Conservation (phyloP, 352 stramenopile species). For the Phytophthora aleatoria region DNA sequence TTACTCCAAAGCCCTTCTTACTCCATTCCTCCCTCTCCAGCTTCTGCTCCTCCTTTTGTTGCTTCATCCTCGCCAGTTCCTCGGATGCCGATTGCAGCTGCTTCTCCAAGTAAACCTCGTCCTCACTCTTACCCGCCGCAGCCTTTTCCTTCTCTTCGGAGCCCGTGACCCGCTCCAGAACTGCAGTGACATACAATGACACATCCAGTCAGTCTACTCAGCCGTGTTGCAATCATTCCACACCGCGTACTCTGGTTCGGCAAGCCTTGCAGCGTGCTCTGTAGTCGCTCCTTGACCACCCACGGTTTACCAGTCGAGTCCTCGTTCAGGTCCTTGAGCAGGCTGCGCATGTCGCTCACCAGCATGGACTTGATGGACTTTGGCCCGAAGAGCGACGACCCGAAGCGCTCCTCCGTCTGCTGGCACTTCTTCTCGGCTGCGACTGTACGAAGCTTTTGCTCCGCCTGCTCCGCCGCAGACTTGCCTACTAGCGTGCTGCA, state of each 20-base stretch:
- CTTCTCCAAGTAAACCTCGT: slow-evolving; percentile 59
- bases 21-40: slow-evolving; percentile 31
- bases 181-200: slow-evolving; percentile 26
- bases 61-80: slow-evolving; percentile 33
- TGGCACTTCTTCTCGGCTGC: slow-evolving; percentile 19
- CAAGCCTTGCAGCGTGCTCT: slow-evolving; percentile 66
- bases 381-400: slow-evolving; percentile 34
- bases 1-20: slow-evolving; percentile 12
- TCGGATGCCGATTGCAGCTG: slow-evolving; percentile 52
- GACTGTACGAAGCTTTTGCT: slow-evolving; percentile 34
- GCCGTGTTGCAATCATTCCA: not conserved
- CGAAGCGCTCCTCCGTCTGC: slow-evolving; percentile 27
- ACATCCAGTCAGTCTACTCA: not conserved
- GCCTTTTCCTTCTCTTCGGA: slow-evolving; percentile 27
- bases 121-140: slow-evolving; percentile 44
- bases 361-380: slow-evolving; percentile 57
- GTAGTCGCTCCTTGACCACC: slow-evolving; percentile 63
- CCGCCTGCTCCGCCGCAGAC: slow-evolving; percentile 40
- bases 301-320: slow-evolving; percentile 70
- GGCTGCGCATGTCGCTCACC: slow-evolving; percentile 58
- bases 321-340: slow-evolving; percentile 65
- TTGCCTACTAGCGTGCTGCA: slow-evolving; percentile 70
- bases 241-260: slow-evolving; percentile 53
- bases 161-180: slow-evolving; percentile 59
- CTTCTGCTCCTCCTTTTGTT: slow-evolving; percentile 30